phyloP scores from a whole-genome alignment of 106 monocot genomes.

The Triglochin maritima region DNA sequence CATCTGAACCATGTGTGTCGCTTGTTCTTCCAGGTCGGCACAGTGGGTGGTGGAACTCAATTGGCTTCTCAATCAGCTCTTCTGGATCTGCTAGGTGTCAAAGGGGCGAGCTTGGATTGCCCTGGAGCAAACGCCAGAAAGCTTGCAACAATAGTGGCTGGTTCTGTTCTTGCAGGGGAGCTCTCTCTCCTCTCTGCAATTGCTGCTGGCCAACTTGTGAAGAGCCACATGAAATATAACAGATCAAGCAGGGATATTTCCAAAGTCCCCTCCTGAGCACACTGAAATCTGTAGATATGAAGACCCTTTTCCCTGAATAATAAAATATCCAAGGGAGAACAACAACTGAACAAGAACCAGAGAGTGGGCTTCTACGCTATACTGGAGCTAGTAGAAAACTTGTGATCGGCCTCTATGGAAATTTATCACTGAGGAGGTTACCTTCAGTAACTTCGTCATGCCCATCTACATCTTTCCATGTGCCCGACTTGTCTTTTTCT shows the following conservation, averaged over 20 bases:
- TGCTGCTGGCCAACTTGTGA: constrained; percentile 81
- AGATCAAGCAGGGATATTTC: constrained; percentile 51
- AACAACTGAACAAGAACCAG: no score
- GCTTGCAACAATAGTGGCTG: constrained; percentile 73
- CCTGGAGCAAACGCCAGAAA: constrained; percentile 76
- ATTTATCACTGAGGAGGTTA: no score
- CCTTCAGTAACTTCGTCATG: no score
- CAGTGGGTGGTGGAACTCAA: constrained; percentile 94
- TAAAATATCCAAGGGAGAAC: no score
- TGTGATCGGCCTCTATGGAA: no score
- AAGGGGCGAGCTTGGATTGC: constrained; percentile 56
- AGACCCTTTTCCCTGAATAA: constrained; percentile 1
- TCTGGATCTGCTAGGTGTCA: constrained; percentile 83
- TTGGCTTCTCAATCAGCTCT: constrained; percentile 80
- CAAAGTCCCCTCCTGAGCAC: constrained; percentile 10
- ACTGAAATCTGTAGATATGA: constrained; percentile 2
- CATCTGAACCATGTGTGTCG: no score
- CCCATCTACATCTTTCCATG: no score
- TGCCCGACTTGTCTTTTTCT: no score
- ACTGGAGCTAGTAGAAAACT: no score
- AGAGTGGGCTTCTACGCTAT: no score
- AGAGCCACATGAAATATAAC: constrained; percentile 91
- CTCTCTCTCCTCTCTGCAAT: constrained; percentile 82
- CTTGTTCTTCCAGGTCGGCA: constrained; percentile 48
- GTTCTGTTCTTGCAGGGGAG: constrained; percentile 84